phyloP scores from a whole-genome alignment of 495 filamentous ascomycete species.

The Penicillium cataractarum region DNA sequence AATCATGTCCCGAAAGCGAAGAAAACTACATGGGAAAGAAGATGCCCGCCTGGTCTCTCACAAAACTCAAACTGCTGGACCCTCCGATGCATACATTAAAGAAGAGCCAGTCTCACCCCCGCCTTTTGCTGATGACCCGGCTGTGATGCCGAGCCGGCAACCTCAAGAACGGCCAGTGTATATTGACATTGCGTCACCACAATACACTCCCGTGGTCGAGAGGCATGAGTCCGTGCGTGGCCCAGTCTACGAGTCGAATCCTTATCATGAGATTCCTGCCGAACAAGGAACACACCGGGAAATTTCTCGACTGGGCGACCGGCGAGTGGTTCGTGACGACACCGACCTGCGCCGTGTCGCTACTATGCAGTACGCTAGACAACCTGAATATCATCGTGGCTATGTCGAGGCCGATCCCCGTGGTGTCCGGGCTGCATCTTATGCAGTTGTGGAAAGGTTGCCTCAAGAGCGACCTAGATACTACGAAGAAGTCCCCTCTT shows the following conservation, averaged over 20 bases:
- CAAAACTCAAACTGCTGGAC: slow-evolving; percentile 34
- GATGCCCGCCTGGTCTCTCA: slow-evolving; percentile 33
- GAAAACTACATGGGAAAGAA: slow-evolving; percentile 44
- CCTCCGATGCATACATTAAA: slow-evolving; percentile 71
- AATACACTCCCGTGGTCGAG: slow-evolving; percentile 45
- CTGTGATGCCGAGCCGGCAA: slow-evolving; percentile 46
- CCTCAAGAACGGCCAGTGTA: slow-evolving; percentile 51
- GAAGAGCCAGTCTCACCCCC: slow-evolving; percentile 85
- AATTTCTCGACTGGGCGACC: slow-evolving; percentile 44
- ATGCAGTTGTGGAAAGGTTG: slow-evolving; percentile 59
- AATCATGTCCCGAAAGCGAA: slow-evolving; percentile 52
- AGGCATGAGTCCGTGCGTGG: slow-evolving; percentile 38
- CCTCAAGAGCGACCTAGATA: slow-evolving; percentile 52
- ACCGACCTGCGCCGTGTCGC: slow-evolving; percentile 62
- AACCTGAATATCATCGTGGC: slow-evolving; percentile 52
- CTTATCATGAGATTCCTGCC: slow-evolving; percentile 39
- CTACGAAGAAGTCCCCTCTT: slow-evolving; percentile 58
- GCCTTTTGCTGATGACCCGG: slow-evolving; percentile 60
- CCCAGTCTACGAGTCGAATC: slow-evolving; percentile 41
- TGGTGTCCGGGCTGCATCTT: slow-evolving; percentile 60
- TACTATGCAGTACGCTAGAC: slow-evolving; percentile 56
- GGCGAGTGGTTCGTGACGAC: slow-evolving; percentile 54
- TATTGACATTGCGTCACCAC: slow-evolving; percentile 53
- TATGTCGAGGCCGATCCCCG: slow-evolving; percentile 51
- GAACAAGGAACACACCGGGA: slow-evolving; percentile 44